phyloP scores from a whole-genome alignment of 176 grass and related monocot genomes.

The Secale cereale region DNA sequence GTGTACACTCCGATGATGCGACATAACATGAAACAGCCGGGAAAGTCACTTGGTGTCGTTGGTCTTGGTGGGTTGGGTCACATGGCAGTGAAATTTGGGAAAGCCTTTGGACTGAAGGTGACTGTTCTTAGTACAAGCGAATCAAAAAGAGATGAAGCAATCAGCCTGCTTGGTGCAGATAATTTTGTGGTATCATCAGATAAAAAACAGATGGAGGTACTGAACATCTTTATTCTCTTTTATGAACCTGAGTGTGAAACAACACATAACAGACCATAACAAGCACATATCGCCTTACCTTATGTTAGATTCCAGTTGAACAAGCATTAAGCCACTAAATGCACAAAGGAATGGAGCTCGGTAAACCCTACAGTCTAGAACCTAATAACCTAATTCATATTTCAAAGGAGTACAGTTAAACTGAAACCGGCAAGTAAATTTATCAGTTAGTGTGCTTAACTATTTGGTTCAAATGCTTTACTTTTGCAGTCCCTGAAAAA shows the following conservation, averaged over 20 bases:
- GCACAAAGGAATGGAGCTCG: neutral
- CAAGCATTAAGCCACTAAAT: neutral
- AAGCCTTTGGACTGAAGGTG: slow-evolving; percentile 72
- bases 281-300: neutral
- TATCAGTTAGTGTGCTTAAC: neutral
- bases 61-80: slow-evolving; percentile 76
- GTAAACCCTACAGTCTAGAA: neutral
- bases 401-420: neutral
- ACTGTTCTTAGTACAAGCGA: slow-evolving; percentile 75
- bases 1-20: slow-evolving; percentile 76
- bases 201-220: slow-evolving; percentile 64
- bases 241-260: neutral
- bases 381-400: neutral
- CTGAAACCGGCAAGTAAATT: neutral
- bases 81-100: slow-evolving; percentile 85
- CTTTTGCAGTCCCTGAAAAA: slow-evolving; percentile 52
- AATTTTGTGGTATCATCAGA: slow-evolving; percentile 78
- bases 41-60: slow-evolving; percentile 72
- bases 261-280: neutral
- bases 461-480: neutral
- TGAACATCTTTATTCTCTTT: neutral
- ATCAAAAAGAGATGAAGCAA: slow-evolving; percentile 75
- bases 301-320: neutral
- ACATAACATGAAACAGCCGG: slow-evolving; percentile 88
- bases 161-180: slow-evolving; percentile 59